Evolutionary conservation across 495 filamentous ascomycete genomes (phyloP), one percentile per base, ranked within the genome.

Genomic region (Annulohypoxylon maeteangense): DNA sequence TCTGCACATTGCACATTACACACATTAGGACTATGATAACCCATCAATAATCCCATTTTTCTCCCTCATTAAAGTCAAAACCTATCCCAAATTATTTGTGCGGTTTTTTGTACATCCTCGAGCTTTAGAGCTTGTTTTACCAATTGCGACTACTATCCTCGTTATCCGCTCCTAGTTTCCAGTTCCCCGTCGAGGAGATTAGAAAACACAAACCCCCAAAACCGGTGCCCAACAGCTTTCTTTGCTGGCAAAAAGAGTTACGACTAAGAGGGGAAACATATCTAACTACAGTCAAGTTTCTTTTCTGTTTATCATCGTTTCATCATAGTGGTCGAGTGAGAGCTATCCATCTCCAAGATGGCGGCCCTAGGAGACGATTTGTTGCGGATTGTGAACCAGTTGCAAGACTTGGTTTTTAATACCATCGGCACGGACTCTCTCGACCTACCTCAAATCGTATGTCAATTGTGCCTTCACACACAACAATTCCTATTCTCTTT

Each of bases 361-460:
- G 84, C 86, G 55, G 81, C 86, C 65, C 88, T 97, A 59, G 95
- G 95, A 74, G 95, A 99, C 75, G 93, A 98, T 79, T 83, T 99
- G 78, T 87, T 99, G 76, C 87, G 87, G 62, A 94, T 91, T 54
- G 95, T 98, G 78, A 98, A 99, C 83, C 95, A 94, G 83, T 87
- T 99, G 67, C 96, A 99, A 77, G 95, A 99, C 81, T 81, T 99
- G 76, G 95, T 99, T 64, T 98, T 99, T 84, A 98, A 99, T 83
- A 99, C 96, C 57, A 99, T 99, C 78, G 96, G 95, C 78, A 97
- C 95, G 82, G 95, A 99, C 78, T 98, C 94, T 36, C 88, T 99
- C 60, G 95, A 99, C 81, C 81, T 99, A 42, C 95, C 95, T 58
- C 95, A 99, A 80, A 99, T 99, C 84, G 95, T 98, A 90, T 79